phyloP scores from a whole-genome alignment of 768 basidiomycete species.

The Macrolepiota albuminosa region DNA sequence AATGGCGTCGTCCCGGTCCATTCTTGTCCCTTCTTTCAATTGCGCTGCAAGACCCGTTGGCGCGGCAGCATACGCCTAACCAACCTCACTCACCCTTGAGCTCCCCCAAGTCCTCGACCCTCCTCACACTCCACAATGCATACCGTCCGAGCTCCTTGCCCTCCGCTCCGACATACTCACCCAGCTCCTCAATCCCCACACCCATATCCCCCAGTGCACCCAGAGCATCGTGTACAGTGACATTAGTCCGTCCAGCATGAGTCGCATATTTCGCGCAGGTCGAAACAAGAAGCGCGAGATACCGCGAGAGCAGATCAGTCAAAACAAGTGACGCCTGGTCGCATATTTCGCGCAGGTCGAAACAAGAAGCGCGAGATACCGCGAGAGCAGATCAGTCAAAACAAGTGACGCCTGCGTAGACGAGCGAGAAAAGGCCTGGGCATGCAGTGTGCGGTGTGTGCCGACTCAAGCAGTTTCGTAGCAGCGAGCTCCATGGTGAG shows the following conservation, averaged over 20 bases:
- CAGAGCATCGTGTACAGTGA: constrained; percentile 57
- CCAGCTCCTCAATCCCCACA: constrained; percentile 62
- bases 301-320: constrained; percentile 73
- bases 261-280: constrained; percentile 72
- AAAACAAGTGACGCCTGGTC: no score
- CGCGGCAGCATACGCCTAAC: constrained; percentile 16
- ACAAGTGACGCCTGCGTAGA: constrained; percentile 68
- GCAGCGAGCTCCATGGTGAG: constrained; percentile 48
- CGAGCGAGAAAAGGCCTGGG: constrained; percentile 71
- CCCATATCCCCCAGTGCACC: constrained; percentile 74
- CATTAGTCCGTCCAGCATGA: constrained; percentile 60
- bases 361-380: constrained; percentile 65
- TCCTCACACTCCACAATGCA: constrained; percentile 54
- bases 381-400: constrained; percentile 70
- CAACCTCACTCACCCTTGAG: constrained; percentile 54
- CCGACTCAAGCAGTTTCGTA: constrained; percentile 61
- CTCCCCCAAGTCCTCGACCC: constrained; percentile 71
- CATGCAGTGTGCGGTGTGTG: constrained; percentile 69
- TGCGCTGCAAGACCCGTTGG: constrained; percentile 43
- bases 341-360: constrained; percentile 69
- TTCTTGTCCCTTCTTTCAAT: constrained; percentile 52
- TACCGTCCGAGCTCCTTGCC: constrained; percentile 67
- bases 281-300: constrained; percentile 58
- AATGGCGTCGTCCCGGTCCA: constrained; percentile 51
- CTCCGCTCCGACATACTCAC: constrained; percentile 61